Evolutionary conservation across 2,329 filamentous ascomycete genomes (phyloP), one percentile per base, ranked within the genome.

Genomic region (Delphinella strobiligena): DNA sequence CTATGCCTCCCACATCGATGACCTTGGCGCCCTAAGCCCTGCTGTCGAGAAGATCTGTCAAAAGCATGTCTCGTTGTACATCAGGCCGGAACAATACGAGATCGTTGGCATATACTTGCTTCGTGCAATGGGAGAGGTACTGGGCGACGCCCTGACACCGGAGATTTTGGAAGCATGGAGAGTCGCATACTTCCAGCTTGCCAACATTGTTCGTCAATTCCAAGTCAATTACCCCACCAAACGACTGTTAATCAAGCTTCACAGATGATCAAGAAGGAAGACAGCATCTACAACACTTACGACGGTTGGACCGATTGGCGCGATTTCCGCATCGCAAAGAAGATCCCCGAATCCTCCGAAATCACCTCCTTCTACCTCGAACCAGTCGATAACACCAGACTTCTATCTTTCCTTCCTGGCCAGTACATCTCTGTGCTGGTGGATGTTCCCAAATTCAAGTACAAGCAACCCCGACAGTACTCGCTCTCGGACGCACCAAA

Each of bases 111-210:
- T 74, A 51, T 76, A 81, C 52, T 68, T 87, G 10, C 66, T 87
- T 32, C 67, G 69, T 18, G 77, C 81, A 1, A 82, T 87, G 61
- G 69, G 66, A 17, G 66, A 74, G 32, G 73, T 86, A 0, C 70
- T 87, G 1, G 80, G 80, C 3, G 68, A 69, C 1, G 80, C 72
- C 16, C 74, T 81, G 61, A 85, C 80, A 1, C 63, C 70, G 0
- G 72, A 78, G 15, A 69, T 82, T 19, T 67, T 74, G 38, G 67
- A 73, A 10, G 81, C 82, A 7, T 87, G 82, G 82, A 69, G 61
- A 4, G 73, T 74, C 37, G 82, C 82, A 1, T 87, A 86, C 61
- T 78, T 73, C 71, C 69, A 84, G 50, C 71, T 87, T 17, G 81
- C 82, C 18, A 71, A 78, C 55, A 73, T 86, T 3, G 39, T 41